Conservation (phyloP, 169 alveolate species). For the Ichthyophthirius multifiliis region DNA sequence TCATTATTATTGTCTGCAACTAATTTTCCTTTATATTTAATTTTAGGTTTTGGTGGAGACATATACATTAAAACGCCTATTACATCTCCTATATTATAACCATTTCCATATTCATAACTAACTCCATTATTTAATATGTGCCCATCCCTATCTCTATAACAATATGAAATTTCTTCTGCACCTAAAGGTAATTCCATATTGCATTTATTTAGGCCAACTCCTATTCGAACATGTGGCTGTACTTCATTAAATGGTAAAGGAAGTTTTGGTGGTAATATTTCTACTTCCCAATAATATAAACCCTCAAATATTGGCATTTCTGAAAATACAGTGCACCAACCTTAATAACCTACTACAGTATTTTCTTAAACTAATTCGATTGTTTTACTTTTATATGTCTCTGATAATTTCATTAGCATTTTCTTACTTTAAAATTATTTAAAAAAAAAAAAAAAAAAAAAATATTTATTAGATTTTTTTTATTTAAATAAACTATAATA, state of each 20-base stretch:
- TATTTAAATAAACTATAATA: no score
- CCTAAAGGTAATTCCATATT: conserved; percentile 43
- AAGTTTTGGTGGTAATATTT: conserved; percentile 14
- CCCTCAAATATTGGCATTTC: conserved; percentile 24
- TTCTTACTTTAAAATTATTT: no score
- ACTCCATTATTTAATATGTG: neutral
- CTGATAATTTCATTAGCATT: conserved; percentile 10
- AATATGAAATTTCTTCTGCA: conserved; percentile 16
- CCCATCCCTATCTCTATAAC: conserved; percentile 11
- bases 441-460: no score
- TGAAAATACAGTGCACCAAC: neutral
- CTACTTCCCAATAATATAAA: conserved; percentile 42
- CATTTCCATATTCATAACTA: neutral
- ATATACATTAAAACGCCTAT: conserved; percentile 30
- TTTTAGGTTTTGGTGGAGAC: conserved; percentile 45
- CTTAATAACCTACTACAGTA: neutral
- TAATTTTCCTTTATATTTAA: conserved; percentile 16
- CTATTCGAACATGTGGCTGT: conserved; percentile 33
- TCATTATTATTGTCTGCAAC: conserved; percentile 3
- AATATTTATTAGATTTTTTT: no score
- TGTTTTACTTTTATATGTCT: neutral
- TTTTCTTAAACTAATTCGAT: neutral
- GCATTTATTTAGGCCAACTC: conserved; percentile 21
- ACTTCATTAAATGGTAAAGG: conserved; percentile 26
- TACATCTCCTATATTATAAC: conserved; percentile 28